Percentiles rank a stretch among this genome's conserved stretches.
Evolutionary conservation across 2,329 filamentous ascomycete species (phyloP).

Genomic region (Dryadomyces quercus-mongolicae): DNA sequence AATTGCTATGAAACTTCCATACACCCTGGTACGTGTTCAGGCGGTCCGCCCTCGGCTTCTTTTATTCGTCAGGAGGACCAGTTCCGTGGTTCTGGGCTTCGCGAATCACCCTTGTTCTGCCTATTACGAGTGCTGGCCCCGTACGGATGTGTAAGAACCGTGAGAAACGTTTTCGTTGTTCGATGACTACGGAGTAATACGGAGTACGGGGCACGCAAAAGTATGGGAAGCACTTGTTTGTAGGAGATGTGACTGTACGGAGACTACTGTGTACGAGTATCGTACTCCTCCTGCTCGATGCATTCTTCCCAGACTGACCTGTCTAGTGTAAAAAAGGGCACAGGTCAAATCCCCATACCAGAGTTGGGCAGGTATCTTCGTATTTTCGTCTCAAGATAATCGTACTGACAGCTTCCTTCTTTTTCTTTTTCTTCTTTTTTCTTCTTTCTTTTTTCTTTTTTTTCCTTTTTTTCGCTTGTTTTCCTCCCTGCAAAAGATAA

Average conservation of each 20-base stretch:
- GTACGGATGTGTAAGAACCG: background rate
- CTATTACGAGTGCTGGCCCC: background rate
- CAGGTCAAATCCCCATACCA: no score
- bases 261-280: no score
- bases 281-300: no score
- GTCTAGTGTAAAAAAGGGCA: no score
- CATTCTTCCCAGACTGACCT: no score
- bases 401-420: no score
- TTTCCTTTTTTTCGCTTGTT: background rate
- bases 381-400: no score
- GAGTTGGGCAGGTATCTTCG: no score
- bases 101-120: background rate
- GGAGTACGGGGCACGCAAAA: no score
- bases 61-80: background rate
- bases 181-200: background rate
- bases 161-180: background rate
- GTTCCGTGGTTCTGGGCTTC: slow-evolving; percentile 4
- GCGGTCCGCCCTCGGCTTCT: background rate
- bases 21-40: background rate
- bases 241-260: no score
- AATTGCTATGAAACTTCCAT: background rate
- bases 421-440: no score
- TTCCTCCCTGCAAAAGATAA: background rate
- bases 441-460: background rate
- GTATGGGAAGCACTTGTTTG: no score